Base-by-base conservation (phyloP, 2,329 filamentous ascomycete species). In the Fusarium subglutinans region DNA sequence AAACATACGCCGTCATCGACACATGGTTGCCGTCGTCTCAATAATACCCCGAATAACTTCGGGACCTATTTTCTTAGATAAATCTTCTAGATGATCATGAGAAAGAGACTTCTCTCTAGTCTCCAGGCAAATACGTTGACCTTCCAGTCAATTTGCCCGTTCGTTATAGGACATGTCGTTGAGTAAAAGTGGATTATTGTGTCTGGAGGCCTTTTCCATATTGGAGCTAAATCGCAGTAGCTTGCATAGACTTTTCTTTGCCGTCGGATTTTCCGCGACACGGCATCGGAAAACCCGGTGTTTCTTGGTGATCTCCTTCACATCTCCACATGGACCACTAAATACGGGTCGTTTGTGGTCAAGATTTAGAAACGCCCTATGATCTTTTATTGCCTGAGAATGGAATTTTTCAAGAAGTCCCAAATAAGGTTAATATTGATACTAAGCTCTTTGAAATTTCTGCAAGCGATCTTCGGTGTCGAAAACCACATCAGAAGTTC, bases 391-490 rank as follows among this genome's bases (percentile, higher is more conserved):
- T 24, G n/a, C n/a, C 17, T 8, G 3, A 15, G 12, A 30, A 20
- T 24, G 3, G 3, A 15, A 12, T 0, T 3, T 24, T 14, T 0
- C 1, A 20, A 11, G 6, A 7, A 51, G 3, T 2, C 13, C 2
- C 1, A 24, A 6, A 11, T 20, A 15, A 20, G 9, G 3, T 24
- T 15, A 8, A 20, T 3, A 15, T 24, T 20, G 8, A 15, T 14
- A 6, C 20, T 11, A 20, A 24, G 12, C 17, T 24, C 12, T 8
- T 20, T 8, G 8, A 24, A 35, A 33, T 33, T n/a, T 20, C 15
- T 51, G 48, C 30, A 51, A 24, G 8, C 17, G 3, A 11, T 35
- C 8, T 35, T 3, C 5, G 4, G n/a, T 9, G 15, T 7, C 22
- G 2, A 9, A 15, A 12, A 22, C 14, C 8, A 12, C 20, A 7